Evolutionary conservation across 2,329 filamentous ascomycete species (phyloP).

Genomic region (Claviceps lovelessii): DNA sequence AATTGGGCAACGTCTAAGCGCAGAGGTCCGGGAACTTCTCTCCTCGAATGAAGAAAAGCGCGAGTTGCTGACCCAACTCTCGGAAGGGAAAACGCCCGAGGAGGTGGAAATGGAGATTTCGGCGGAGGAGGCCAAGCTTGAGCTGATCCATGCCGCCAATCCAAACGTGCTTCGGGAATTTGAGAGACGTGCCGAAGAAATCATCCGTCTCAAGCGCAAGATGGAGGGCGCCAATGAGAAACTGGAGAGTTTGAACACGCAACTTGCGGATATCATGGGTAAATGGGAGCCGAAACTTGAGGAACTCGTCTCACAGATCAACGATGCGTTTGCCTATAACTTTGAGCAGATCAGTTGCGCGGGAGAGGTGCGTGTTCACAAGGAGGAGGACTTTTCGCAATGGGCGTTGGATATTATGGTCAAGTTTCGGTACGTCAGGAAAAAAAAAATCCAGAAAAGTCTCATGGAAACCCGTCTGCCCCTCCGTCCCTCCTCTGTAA

Average conservation of each 20-base stretch:
- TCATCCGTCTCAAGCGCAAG: slow-evolving; percentile 45
- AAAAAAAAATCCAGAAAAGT: background rate
- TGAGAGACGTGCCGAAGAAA: slow-evolving; percentile 55
- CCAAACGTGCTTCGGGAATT: slow-evolving; percentile 63
- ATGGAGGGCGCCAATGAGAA: slow-evolving; percentile 40
- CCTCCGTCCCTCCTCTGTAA: background rate
- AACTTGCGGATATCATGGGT: slow-evolving; percentile 51
- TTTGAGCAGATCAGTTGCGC: slow-evolving; percentile 91
- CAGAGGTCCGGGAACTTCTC: slow-evolving; percentile 26
- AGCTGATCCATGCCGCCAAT: slow-evolving; percentile 67
- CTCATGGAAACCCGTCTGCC: background rate
- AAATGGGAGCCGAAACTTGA: slow-evolving; percentile 80
- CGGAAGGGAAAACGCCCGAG: slow-evolving; percentile 38
- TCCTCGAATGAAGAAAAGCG: slow-evolving; percentile 23
- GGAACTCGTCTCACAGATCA: slow-evolving; percentile 63
- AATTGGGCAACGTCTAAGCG: slow-evolving; percentile 15
- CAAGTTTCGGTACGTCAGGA: slow-evolving; percentile 61
- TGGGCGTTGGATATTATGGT: slow-evolving; percentile 93
- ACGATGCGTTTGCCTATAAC: slow-evolving; percentile 80
- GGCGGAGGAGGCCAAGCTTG: slow-evolving; percentile 59
- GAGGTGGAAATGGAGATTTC: slow-evolving; percentile 60
- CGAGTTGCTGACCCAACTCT: slow-evolving; percentile 29
- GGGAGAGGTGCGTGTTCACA: slow-evolving; percentile 76
- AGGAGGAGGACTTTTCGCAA: slow-evolving; percentile 82
- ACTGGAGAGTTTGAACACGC: slow-evolving; percentile 38